Evolutionary conservation across 1,139 yeast genomes (phyloP), one percentile per base, ranked within the genome.

Genomic region (Neolecta irregularis): DNA sequence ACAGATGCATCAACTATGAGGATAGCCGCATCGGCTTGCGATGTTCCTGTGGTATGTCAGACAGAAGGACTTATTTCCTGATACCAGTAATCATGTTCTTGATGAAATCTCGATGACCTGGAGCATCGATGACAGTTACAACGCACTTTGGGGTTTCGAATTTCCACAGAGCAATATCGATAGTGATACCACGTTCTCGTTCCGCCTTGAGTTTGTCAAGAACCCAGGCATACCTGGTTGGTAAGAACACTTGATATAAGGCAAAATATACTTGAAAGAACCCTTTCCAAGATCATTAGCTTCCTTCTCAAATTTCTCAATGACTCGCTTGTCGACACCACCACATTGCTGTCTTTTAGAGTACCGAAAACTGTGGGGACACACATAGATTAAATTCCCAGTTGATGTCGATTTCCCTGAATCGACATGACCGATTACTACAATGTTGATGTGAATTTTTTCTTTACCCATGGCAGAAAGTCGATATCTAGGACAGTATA

Each of bases 401-500:
- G 95, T 83, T 67, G 93, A 80, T 62, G 94, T 81, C 52, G 93
- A 81, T 70, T 81, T 81, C 72, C 93, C 93, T 55, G 94, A 81
- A 71, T 81, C 94, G 93, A 81, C 94, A 91, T 83, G 96, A 68
- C 96, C 96, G 66, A 85, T 85, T 64, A 85, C 96, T 67, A 85
- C 96, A 69, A 85, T 88, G 93, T 85, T 85, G 69, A 85, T 78
- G 80, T 85, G 96, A 68, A 72, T 61, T 78, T 81, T 83, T 62
- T 76, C 93, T 68, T 80, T 80, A 74, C 93, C 88, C 85, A 35
- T 35, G 13, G 21, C n/a, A n/a, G n/a, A n/a, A n/a, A n/a, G n/a
- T 51, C 35, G 41, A 23, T 32, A 9, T 2, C 11, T 12, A 15
- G 15, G 8, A 18, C 5, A 2, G 26, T n/a, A n/a, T n/a, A n/a